Conservation (phyloP, 1,139 yeast species). For the Debaryomycetaceae sp. region DNA sequence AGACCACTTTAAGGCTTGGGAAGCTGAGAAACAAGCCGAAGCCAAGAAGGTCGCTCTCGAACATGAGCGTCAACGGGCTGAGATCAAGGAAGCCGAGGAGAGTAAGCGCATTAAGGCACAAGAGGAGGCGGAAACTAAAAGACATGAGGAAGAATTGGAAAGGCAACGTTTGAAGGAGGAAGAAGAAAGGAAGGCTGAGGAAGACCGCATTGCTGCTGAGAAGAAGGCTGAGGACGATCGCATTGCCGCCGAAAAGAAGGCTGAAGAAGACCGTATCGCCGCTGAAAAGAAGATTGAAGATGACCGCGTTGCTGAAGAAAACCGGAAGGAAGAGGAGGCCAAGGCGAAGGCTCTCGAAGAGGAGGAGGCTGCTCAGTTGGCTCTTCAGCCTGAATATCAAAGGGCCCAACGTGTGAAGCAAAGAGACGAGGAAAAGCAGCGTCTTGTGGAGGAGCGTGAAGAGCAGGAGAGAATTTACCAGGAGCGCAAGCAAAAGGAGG, state of each 20-base stretch:
- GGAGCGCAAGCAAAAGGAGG: conserved; percentile 24
- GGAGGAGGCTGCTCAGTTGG: conserved; percentile 12
- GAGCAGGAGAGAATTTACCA: conserved; percentile 24
- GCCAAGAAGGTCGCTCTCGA: conserved; percentile 40
- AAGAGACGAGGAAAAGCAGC: conserved; percentile 26
- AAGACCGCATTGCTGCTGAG: conserved; percentile 15
- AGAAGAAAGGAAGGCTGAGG: conserved; percentile 22
- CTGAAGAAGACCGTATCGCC: conserved; percentile 14
- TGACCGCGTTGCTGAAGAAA: conserved; percentile 11
- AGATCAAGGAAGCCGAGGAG: conserved; percentile 47
- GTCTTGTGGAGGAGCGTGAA: conserved; percentile 22
- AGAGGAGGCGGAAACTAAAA: conserved; percentile 42
- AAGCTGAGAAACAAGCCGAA: conserved; percentile 35
- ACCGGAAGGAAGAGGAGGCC: conserved; percentile 10
- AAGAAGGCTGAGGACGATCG: conserved; percentile 17
- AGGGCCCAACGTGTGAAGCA: conserved; percentile 21
- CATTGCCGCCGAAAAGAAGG: conserved; percentile 17
- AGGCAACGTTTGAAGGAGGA: conserved; percentile 25
- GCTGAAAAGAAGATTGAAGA: conserved; percentile 16
- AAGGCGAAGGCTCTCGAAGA: conserved; percentile 12
- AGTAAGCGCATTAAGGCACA: conserved; percentile 36
- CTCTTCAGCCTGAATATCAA: conserved; percentile 20
- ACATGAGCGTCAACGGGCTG: conserved; percentile 42
- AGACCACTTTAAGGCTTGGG: conserved; percentile 38
- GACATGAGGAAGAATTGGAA: conserved; percentile 32